Conservation (phyloP, 179 eudicot species). For the Drosera spatulata region DNA sequence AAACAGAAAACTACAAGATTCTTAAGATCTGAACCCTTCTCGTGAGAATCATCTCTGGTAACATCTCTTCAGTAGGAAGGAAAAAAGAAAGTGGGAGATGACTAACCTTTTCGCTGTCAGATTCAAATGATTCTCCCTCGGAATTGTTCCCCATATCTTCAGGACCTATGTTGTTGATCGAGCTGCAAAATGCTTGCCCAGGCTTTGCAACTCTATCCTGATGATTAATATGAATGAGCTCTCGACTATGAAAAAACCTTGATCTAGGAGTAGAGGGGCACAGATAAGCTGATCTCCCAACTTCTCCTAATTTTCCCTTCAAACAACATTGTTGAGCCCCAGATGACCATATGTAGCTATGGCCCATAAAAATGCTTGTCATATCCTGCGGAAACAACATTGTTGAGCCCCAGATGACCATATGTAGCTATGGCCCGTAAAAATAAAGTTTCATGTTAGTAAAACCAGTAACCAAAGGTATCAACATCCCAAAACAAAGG, state of each 20-base stretch:
- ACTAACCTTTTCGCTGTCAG: slow-evolving; percentile 31
- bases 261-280: slow-evolving; percentile 21
- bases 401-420: slow-evolving; percentile 38
- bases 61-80: no score
- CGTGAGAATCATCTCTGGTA: no score
- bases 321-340: slow-evolving; percentile 28
- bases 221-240: slow-evolving; percentile 14
- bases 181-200: slow-evolving; percentile 31
- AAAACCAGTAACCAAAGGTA: no score
- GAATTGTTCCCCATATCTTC: slow-evolving; percentile 29
- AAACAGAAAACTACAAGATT: no score
- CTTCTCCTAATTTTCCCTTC: slow-evolving; percentile 25
- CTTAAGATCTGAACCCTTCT: no score
- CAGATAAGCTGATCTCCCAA: slow-evolving; percentile 21
- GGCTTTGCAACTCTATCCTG: slow-evolving; percentile 17
- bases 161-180: slow-evolving; percentile 26
- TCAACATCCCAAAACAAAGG: no score
- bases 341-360: slow-evolving; percentile 39
- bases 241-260: slow-evolving; percentile 20
- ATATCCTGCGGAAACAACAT: no score
- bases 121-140: slow-evolving; percentile 26
- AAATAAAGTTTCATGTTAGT: slow-evolving; percentile 10
- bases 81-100: no score
- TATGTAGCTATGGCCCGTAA: slow-evolving; percentile 39
- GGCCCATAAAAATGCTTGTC: slow-evolving; percentile 54